Percentiles rank a stretch among this genome's conserved stretches.
phyloP scores from a whole-genome alignment of 1,284 basidiomycete species.

The Termitomyces sp. region DNA sequence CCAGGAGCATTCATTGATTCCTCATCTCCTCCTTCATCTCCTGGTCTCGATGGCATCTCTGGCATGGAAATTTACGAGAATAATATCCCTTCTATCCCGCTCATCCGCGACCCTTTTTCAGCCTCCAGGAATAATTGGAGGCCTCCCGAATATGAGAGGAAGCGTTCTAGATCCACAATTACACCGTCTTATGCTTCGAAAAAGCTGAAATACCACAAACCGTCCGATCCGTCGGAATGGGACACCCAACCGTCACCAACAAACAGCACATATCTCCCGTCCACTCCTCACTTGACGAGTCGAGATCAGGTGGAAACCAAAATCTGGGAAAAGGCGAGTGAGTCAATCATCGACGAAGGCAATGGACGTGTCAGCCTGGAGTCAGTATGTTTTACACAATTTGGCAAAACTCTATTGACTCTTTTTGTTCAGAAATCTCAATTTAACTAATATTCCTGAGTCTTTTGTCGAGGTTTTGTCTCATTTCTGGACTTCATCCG shows the following conservation, averaged over 20 bases:
- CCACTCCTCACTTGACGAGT: background rate
- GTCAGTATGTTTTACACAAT: constrained; percentile 24
- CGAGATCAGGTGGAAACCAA: constrained; percentile 25
- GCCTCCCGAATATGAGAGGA: constrained; percentile 26
- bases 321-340: constrained; percentile 40
- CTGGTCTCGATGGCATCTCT: constrained; percentile 15
- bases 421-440: constrained; percentile 22
- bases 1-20: constrained; percentile 28
- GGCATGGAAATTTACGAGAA: constrained; percentile 12
- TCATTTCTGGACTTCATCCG: constrained; percentile 34
- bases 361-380: constrained; percentile 36
- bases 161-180: constrained; percentile 12
- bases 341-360: constrained; percentile 33
- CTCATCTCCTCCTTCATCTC: constrained; percentile 38
- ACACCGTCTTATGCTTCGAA: constrained; percentile 12
- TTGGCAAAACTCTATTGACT: background rate
- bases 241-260: constrained; percentile 5
- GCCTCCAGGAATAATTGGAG: constrained; percentile 26
- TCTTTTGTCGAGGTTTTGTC: constrained; percentile 36
- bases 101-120: constrained; percentile 30
- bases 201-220: constrained; percentile 11
- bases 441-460: constrained; percentile 37
- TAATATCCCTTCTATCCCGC: constrained; percentile 4
- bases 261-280: background rate
- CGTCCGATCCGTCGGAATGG: background rate